Evolutionary conservation across 768 basidiomycete species (phyloP), one percentile per base, ranked within the genome.

Genomic region (Suillus paluster): DNA sequence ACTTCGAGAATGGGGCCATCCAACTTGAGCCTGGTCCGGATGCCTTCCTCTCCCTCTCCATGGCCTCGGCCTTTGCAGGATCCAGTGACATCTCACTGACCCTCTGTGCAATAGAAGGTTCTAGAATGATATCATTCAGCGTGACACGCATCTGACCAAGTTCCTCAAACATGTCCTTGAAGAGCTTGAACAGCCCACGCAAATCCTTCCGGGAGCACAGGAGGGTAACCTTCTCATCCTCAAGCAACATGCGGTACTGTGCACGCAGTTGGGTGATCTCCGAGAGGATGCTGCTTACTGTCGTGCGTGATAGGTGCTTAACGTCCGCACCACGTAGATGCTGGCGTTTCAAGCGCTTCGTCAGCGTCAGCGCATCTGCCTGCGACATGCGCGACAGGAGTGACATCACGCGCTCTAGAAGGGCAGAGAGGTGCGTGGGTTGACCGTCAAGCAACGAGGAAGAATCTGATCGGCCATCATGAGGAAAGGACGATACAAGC

Each of bases 281-380:
- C 27, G 81, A 76, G 15, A 94, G 69, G 55, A 99, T 86, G 56
- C 83, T 82, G 61, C 84, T 83, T 62, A 99, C 82, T 0, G 95
- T 97, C 27, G 84, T 85, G 49, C 90, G 87, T 0, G 95, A 96
- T 19, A 99, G 82, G 71, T 97, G 91, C 34, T 87, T 85, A 34
- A 98, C 84, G 66, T 97, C 95, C 10, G 94, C 91, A 25, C 90
- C 90, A 62, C 85, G 85, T 21, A 99, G 81, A 68, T 95, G 87
- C 67, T 98, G 96, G 60, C 95, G 89, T 75, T 94, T 96, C 30
- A 99, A 80, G 30, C 97, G 88, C 65, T 91, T 92, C 36, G 93
- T 94, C 45, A 99, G 80, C 2, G 94, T 95, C 23, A 90, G 81
- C 2, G 96, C 89, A 67, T 99, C 96, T 1, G 95, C 89, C 64